phyloP scores from a whole-genome alignment of 306 rosid species.

The Abrus pulchellus region DNA sequence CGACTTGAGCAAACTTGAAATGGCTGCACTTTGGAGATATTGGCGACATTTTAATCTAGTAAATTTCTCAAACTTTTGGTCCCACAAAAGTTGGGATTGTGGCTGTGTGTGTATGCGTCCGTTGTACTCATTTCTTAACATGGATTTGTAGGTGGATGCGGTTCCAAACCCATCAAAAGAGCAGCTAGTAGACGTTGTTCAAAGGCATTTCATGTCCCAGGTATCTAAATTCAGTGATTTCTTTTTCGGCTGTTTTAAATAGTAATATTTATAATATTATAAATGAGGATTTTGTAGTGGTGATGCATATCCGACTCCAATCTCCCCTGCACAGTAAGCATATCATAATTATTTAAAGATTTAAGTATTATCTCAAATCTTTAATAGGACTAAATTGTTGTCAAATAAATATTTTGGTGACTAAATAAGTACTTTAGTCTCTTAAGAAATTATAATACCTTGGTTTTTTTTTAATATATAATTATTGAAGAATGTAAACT shows the following conservation, averaged over 20 bases:
- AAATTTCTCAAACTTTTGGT: constrained; percentile 40
- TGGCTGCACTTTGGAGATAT: constrained; percentile 93
- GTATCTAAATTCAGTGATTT: constrained; percentile 51
- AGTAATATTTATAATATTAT: no score
- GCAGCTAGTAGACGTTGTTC: constrained; percentile 87
- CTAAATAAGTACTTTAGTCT: not conserved
- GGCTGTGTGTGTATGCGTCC: not conserved
- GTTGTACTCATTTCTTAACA: not conserved
- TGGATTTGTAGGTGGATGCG: constrained; percentile 68
- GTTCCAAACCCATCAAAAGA: constrained; percentile 91
- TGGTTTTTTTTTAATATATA: no score
- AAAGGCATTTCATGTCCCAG: constrained; percentile 98
- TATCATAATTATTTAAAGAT: not conserved
- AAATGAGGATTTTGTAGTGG: no score
- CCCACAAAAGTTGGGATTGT: not conserved
- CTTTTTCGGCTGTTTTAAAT: no score
- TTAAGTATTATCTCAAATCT: not conserved
- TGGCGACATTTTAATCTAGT: constrained; percentile 96
- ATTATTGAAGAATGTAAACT: no score
- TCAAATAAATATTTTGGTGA: no score
- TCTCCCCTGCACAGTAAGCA: no score
- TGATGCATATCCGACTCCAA: no score
- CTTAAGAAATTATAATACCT: no score
- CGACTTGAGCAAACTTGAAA: constrained; percentile 88
- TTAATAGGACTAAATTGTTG: not conserved